Evolutionary conservation across 2,329 filamentous ascomycete genomes (phyloP).

Genomic region (Apiospora koreana): DNA sequence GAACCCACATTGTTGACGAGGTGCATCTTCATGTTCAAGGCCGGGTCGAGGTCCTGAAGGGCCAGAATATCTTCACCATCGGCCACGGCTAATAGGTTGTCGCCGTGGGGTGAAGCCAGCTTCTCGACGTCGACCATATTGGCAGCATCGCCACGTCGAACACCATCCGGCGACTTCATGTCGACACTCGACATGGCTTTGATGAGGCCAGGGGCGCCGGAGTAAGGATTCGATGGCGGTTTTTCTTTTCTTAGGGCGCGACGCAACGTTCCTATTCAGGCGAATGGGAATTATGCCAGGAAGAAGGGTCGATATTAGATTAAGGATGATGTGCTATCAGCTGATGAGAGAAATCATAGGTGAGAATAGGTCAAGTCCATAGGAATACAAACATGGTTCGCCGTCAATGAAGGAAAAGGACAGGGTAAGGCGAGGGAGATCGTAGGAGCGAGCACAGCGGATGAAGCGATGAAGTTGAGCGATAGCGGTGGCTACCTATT

Average conservation of each 20-base stretch:
- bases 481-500: not conserved
- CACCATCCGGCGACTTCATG: not conserved
- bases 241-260: not conserved
- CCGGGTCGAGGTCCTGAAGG: conserved; percentile 60
- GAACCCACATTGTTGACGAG: conserved; percentile 64
- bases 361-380: not conserved
- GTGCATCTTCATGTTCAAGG: conserved; percentile 67
- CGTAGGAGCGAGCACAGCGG: not conserved
- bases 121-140: not conserved
- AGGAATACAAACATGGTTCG: not conserved
- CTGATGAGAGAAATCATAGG: not conserved
- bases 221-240: not conserved
- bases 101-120: not conserved
- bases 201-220: not conserved
- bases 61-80: conserved; percentile 53
- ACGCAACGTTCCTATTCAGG: not conserved
- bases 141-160: not conserved
- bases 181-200: not conserved
- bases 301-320: not conserved
- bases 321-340: not conserved
- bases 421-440: not conserved
- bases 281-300: not conserved
- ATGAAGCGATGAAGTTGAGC: not conserved
- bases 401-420: not conserved
- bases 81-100: not conserved